A percentile compares a stretch with the other conserved stretches of the same genome.
Conservation (phyloP, 768 basidiomycete species). For the Candolleomyces efflorescens region DNA sequence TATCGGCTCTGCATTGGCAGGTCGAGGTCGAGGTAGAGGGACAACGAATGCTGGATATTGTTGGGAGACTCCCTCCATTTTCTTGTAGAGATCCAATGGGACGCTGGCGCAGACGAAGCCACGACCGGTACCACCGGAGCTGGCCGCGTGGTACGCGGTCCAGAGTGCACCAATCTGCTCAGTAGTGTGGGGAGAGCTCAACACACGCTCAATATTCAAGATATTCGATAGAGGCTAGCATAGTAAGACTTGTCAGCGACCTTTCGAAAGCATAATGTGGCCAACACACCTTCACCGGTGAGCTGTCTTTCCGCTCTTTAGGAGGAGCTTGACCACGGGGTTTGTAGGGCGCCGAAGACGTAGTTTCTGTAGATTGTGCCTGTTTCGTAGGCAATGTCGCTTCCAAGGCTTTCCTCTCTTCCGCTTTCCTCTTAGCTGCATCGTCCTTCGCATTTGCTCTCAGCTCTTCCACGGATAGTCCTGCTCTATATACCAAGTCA, state of each 20-base stretch:
- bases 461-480: constrained; percentile 30
- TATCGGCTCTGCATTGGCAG: constrained; percentile 15
- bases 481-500: constrained; percentile 30
- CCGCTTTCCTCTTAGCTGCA: constrained; percentile 15
- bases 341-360: background rate
- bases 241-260: constrained; percentile 4
- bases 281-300: constrained; percentile 17
- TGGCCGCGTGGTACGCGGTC: constrained; percentile 84
- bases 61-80: constrained; percentile 59
- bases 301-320: constrained; percentile 15
- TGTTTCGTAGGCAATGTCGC: constrained; percentile 11
- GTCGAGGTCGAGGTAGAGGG: constrained; percentile 60
- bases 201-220: constrained; percentile 68
- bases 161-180: constrained; percentile 79
- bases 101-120: constrained; percentile 84
- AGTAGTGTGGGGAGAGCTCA: constrained; percentile 63
- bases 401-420: constrained; percentile 20
- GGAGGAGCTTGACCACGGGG: background rate
- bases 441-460: constrained; percentile 19
- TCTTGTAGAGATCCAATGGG: constrained; percentile 64
- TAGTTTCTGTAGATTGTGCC: background rate
- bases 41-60: constrained; percentile 78
- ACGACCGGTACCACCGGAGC: constrained; percentile 75
- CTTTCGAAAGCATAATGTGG: background rate
- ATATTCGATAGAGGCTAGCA: constrained; percentile 75